Base-by-base conservation (phyloP, 176 grass and related monocot species). In the Rhynchospora pubera region DNA sequence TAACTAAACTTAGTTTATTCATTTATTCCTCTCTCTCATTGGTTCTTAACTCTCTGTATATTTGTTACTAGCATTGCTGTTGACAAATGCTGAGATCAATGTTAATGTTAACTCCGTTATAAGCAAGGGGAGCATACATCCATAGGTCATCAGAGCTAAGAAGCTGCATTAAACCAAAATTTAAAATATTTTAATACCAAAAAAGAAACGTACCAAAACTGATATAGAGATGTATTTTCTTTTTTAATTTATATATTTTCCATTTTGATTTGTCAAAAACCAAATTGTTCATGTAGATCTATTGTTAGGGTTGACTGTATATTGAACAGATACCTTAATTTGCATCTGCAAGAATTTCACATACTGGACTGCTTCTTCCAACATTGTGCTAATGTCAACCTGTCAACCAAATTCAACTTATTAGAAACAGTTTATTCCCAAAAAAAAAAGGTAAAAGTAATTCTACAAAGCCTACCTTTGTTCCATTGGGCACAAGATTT, bases 301-400 rank as follows among this genome's bases (percentile, higher is more conserved):
- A n/a, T 16, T 71, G 23, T 84, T 42, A 62, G 50, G 14, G 58
- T 52, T 39, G 13, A 83, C 51, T 23, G 53, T 80, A 23, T 77
- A 79, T 75, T 82, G 57, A 78, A 42, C 34, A 39, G 3, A 39
- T 44, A 98, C 95, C 95, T 93, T 98, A 82, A 98, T 98, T 77
- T 98, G 95, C 81, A 93, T 82, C 88, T 98, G 90, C 82, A 98
- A 80, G 85, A 98, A 94, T 68, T 93, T 94, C 2, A 98, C 95
- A 88, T 94, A 98, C 32, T 94, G 83, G 46, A 88, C 92, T 82
- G 92, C 95, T 88, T 98, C 95, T 87, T 98, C 95, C 22, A 98
- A 89, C 95, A 98, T 98, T 81, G 95, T 98, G 85, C 92, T 98
- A 62, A 98, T 91, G 79, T 98, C 95, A 84, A 94, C 95, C 95